Percentiles rank a stretch among this genome's conserved stretches.
These are phyloP conservation scores for Didymella exigua DNA, from an alignment of 2,329 filamentous ascomycete species.

Conservation along the genomic window DNA sequence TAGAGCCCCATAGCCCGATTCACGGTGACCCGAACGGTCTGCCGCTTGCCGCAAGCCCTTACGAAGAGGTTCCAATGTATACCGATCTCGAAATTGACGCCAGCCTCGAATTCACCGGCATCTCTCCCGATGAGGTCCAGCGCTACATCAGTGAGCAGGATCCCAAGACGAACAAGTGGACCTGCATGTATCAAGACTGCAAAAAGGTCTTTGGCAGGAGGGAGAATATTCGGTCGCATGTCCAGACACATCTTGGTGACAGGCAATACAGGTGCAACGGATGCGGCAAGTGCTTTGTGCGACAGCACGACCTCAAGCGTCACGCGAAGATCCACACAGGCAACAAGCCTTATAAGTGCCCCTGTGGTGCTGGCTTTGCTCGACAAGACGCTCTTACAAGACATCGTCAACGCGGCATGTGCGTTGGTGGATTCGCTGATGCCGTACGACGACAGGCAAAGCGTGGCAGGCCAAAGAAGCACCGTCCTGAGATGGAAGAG, in stretches of 20 bases:
- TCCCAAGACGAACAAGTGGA: constrained; percentile 52
- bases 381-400: constrained; percentile 93
- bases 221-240: constrained; percentile 98
- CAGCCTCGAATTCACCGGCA: constrained; percentile 77
- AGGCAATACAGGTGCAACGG: constrained; percentile 92
- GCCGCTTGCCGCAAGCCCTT: constrained; percentile 24
- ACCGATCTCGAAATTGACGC: constrained; percentile 62
- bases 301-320: constrained; percentile 95
- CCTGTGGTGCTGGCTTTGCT: constrained; percentile 93
- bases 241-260: constrained; percentile 97
- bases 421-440: constrained; percentile 90
- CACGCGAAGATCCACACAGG: constrained; percentile 98
- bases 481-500: constrained; percentile 64
- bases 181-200: constrained; percentile 68
- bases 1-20: constrained; percentile 30
- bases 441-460: constrained; percentile 70
- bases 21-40: constrained; percentile 21
- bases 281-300: constrained; percentile 94
- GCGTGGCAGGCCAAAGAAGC: constrained; percentile 69
- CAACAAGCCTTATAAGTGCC: constrained; percentile 92
- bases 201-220: constrained; percentile 93
- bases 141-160: constrained; percentile 56
- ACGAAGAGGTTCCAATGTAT: constrained; percentile 30
- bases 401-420: constrained; percentile 95
- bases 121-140: constrained; percentile 76